Evolutionary conservation across 2,329 filamentous ascomycete genomes (phyloP).

Genomic region (Fusarium abutilonis): DNA sequence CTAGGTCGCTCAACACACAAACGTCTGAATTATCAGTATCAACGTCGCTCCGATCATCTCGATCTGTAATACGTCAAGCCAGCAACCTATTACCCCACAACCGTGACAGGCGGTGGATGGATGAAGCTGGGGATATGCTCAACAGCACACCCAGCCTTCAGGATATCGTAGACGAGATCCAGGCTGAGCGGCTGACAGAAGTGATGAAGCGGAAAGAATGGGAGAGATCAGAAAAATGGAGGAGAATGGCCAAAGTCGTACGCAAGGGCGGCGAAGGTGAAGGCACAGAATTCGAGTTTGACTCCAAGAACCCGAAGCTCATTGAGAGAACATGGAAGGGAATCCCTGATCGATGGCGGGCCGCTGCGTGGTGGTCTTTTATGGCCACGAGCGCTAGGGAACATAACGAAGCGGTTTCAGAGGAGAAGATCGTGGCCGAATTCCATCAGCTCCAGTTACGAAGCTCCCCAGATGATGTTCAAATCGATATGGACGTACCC

Average conservation of each 20-base stretch:
- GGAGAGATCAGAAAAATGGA: constrained; percentile 72
- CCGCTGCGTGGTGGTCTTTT: constrained; percentile 95
- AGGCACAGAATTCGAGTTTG: constrained; percentile 76
- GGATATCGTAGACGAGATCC: constrained; percentile 65
- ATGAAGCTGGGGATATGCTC: constrained; percentile 74
- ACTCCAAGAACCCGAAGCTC: constrained; percentile 82
- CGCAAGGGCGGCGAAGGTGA: constrained; percentile 61
- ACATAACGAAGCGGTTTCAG: constrained; percentile 66
- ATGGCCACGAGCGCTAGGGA: constrained; percentile 79
- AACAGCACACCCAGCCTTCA: constrained; percentile 66
- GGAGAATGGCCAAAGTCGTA: constrained; percentile 70
- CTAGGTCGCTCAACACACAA: constrained; percentile 68
- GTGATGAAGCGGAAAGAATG: constrained; percentile 70
- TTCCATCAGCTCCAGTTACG: constrained; percentile 79
- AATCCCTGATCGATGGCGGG: constrained; percentile 94
- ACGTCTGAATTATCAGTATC: constrained; percentile 61
- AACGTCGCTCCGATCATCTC: constrained; percentile 62
- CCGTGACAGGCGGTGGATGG: constrained; percentile 67
- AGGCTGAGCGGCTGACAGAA: constrained; percentile 62
- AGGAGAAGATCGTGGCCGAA: constrained; percentile 75
- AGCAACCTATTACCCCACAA: constrained; percentile 70
- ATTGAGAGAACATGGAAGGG: constrained; percentile 97
- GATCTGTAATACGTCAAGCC: constrained; percentile 66
- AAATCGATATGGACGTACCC: constrained; percentile 97
- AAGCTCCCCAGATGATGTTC: constrained; percentile 87